These are phyloP conservation scores for Bassia scoparia DNA, from an alignment of 148 eudicot species.

Conservation along the genomic window DNA sequence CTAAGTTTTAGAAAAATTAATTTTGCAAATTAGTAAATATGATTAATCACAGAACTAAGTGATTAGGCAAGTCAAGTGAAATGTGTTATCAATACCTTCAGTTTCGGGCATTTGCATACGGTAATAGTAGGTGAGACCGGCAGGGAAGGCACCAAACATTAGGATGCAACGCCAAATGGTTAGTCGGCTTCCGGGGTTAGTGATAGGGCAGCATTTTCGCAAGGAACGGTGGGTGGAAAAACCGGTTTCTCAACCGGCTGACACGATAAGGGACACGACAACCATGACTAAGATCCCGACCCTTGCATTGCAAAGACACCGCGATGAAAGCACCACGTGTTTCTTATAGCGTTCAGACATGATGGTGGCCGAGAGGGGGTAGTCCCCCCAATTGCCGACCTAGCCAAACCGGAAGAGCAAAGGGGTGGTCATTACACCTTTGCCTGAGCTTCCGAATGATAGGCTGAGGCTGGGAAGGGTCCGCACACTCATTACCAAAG, in stretches of 20 bases:
- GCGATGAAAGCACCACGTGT: conserved; percentile 68
- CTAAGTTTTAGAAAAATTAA: too few relatives aligned
- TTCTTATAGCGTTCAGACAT: conserved; percentile 80
- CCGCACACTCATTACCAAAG: conserved; percentile 50
- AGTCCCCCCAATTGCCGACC: conserved; percentile 79
- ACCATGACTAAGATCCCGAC: conserved; percentile 53
- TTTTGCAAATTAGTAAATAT: too few relatives aligned
- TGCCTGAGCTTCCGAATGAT: conserved; percentile 40
- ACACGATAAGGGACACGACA: conserved; percentile 51
- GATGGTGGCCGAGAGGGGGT: conserved; percentile 70
- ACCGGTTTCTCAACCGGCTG: conserved; percentile 32
- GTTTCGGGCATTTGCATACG: conserved; percentile 64
- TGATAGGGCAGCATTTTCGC: conserved; percentile 7
- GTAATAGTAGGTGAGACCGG: conserved; percentile 44
- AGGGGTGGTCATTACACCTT: conserved; percentile 57
- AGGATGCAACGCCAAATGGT: conserved; percentile 38
- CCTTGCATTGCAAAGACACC: conserved; percentile 79
- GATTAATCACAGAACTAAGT: background rate
- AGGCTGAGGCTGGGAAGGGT: conserved; percentile 61
- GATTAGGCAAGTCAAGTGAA: background rate
- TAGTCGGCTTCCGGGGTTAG: conserved; percentile 37
- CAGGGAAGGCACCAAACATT: conserved; percentile 62
- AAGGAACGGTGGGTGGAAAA: conserved; percentile 26
- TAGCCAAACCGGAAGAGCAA: conserved; percentile 76
- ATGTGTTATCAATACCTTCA: background rate